Base-by-base conservation (phyloP, 2,329 filamentous ascomycete genomes). In the Mariannaea elegans region DNA sequence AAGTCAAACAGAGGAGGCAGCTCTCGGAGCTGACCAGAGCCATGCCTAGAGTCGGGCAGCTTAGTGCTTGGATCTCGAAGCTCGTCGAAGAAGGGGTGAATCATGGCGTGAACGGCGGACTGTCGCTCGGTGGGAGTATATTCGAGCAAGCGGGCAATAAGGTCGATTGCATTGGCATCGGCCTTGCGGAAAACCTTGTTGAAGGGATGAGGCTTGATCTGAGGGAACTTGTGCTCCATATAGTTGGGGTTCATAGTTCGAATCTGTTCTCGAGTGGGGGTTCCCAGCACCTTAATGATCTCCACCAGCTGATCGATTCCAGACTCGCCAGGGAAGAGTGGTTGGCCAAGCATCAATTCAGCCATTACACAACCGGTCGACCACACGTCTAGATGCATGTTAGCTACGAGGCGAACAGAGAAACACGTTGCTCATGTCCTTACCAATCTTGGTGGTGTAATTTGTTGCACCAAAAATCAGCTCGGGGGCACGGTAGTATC, bases 211-310 rank as follows among this genome's bases (percentile, higher is more conserved):
- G 95, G 95, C 84, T 99, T 99, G 83, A 99, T 99, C 79, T 99
- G 95, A 46, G 95, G 95, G 80, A 99, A 99, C 82, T 98, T 98
- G 83, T 99, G 95, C 82, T 99, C 95, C 95, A 99, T 99, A 80
- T 99, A 99, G 80, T 99, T 99, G 60, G 95, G 95, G 80, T 99
- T 99, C 95, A 99, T 99, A 67, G 95, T 99, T 70, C 95, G 92
- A 73, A 99, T 99, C 79, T 99, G 95, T 77, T 99, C 95, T 66
- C 95, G 87, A 32, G 95, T 98, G 16, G 95, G 95, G 16, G 95
- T 99, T 61, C 95, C 95, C 62, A 99, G 83, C 52, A 99, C 94
- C 82, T 99, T 99, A 85, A 99, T 99, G 76, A 99, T 99, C 80
- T 99, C 95, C 44, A 99, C 95, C 47, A 99, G 84, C 77, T 99